Evolutionary conservation across 306 rosid genomes (phyloP).

Genomic region (Quercus aquifolioides): DNA sequence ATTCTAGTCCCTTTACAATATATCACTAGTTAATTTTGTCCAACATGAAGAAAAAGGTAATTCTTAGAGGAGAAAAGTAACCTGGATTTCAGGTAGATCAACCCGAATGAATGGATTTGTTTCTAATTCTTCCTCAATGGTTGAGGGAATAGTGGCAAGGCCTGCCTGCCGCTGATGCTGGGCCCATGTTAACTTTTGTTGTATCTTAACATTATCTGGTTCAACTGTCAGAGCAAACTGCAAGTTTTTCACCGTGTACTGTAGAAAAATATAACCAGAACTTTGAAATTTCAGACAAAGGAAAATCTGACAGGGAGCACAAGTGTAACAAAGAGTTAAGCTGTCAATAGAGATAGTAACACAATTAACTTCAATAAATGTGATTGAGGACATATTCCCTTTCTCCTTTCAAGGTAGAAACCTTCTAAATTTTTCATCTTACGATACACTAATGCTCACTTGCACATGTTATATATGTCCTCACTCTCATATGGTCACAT

Average conservation of each 20-base stretch:
- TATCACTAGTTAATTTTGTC: background rate
- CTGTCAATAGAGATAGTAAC: background rate
- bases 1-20: background rate
- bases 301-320: background rate
- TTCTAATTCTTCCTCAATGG: conserved; percentile 75
- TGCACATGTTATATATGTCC: background rate
- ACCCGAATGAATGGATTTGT: conserved; percentile 78
- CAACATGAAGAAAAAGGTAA: background rate
- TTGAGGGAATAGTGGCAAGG: conserved; percentile 71
- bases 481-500: background rate
- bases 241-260: conserved; percentile 63
- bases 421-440: background rate
- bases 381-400: background rate
- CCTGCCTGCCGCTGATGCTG: conserved; percentile 61
- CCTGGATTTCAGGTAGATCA: conserved; percentile 78
- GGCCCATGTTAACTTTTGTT: conserved; percentile 73
- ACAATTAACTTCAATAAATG: background rate
- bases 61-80: conserved; percentile 17
- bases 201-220: conserved; percentile 42
- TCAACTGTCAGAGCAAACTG: conserved; percentile 57
- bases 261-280: conserved; percentile 12
- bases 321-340: background rate
- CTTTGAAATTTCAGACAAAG: background rate
- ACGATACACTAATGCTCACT: background rate
- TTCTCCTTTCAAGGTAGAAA: background rate